Conservation (phyloP, 2,329 filamentous ascomycete species). For the Plectosphaerella sp. region DNA sequence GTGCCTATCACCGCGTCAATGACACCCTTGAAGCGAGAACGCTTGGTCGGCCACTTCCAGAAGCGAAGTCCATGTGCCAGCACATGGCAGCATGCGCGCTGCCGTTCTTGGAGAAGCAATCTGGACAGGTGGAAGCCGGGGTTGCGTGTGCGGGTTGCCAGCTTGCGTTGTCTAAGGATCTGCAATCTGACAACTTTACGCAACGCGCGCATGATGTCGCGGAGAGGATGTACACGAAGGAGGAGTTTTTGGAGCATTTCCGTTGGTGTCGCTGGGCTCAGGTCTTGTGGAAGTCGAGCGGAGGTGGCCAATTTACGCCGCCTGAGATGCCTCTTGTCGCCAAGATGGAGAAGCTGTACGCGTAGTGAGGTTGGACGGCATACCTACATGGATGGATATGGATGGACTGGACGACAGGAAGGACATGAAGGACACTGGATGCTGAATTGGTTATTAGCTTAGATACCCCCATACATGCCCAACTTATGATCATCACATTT, state of each 20-base stretch:
- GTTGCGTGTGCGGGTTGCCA: constrained; percentile 26
- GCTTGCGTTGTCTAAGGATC: constrained; percentile 18
- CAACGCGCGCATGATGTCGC: constrained; percentile 14
- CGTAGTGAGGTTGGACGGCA: too few relatives aligned
- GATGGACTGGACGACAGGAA: too few relatives aligned
- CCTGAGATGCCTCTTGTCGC: background rate
- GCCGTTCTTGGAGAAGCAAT: constrained; percentile 19
- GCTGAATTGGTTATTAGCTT: too few relatives aligned
- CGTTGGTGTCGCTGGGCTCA: constrained; percentile 27
- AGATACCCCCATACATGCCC: too few relatives aligned
- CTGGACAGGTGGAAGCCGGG: constrained; percentile 19
- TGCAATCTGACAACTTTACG: constrained; percentile 9
- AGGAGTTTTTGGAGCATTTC: constrained; percentile 26
- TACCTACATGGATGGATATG: too few relatives aligned
- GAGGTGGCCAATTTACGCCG: background rate
- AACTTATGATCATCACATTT: too few relatives aligned
- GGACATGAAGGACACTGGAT: too few relatives aligned
- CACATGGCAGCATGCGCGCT: constrained; percentile 22
- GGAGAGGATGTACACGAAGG: constrained; percentile 22
- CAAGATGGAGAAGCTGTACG: too few relatives aligned
- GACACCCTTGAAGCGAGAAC: too few relatives aligned
- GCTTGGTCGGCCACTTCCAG: too few relatives aligned
- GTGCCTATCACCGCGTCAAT: constrained; percentile 7
- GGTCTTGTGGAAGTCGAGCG: constrained; percentile 19
- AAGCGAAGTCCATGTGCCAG: constrained; percentile 4